These are phyloP conservation scores for Xerocomus spinulosus DNA, from an alignment of 768 basidiomycete genomes.

Conservation along the genomic window DNA sequence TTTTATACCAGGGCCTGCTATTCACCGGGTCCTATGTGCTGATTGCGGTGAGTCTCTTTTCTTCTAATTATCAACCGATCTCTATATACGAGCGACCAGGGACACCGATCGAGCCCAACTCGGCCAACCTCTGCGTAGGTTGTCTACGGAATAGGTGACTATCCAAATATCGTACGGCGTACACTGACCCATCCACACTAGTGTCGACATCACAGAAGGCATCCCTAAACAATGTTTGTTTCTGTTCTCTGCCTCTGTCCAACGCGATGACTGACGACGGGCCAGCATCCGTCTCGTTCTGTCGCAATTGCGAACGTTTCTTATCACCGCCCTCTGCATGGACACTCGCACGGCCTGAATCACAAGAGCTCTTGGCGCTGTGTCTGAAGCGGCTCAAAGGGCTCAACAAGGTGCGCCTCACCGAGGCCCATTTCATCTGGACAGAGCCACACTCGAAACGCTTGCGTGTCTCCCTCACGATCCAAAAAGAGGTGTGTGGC, in stretches of 20 bases:
- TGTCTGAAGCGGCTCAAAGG: slow-evolving; percentile 95
- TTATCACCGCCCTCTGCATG: slow-evolving; percentile 86
- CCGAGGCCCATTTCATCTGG: slow-evolving; percentile 99
- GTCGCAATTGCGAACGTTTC: slow-evolving; percentile 95
- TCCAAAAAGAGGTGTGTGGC: slow-evolving; percentile 88
- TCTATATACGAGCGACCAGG: slow-evolving; percentile 37
- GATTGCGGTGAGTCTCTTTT: slow-evolving; percentile 63
- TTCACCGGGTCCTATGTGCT: slow-evolving; percentile 83
- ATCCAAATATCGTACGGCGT: background rate
- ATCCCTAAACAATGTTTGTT: slow-evolving; percentile 89
- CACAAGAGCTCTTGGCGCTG: slow-evolving; percentile 87
- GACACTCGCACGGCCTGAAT: slow-evolving; percentile 84
- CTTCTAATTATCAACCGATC: background rate
- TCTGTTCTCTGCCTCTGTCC: background rate
- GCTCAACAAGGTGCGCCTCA: slow-evolving; percentile 87
- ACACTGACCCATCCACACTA: slow-evolving; percentile 23
- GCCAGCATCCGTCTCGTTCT: slow-evolving; percentile 83
- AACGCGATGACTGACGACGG: slow-evolving; percentile 1
- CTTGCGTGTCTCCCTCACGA: slow-evolving; percentile 86
- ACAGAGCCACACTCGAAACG: slow-evolving; percentile 98
- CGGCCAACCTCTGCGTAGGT: slow-evolving; percentile 85
- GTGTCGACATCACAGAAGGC: slow-evolving; percentile 96
- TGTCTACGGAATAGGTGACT: slow-evolving; percentile 84
- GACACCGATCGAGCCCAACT: slow-evolving; percentile 85
- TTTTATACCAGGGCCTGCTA: slow-evolving; percentile 66